Evolutionary conservation across 1,284 basidiomycete genomes (phyloP), one percentile per base, ranked within the genome.

Genomic region (Trichosporon ovoides): DNA sequence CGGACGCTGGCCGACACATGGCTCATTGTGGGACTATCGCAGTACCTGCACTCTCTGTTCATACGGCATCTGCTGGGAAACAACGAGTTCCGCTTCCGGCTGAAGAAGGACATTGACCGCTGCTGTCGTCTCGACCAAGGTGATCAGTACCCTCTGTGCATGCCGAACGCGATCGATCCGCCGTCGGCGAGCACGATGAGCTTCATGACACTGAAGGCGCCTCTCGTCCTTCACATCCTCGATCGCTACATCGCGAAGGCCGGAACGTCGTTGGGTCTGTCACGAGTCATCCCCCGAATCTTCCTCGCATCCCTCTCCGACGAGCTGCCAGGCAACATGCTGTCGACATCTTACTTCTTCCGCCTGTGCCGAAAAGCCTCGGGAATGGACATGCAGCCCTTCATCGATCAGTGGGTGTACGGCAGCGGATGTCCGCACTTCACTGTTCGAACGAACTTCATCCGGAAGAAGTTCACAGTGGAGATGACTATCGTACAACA

Each of bases 361-460:
- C 82, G 93, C 55, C 91, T 86, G 43, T 98, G 95, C 72, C 83
- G 93, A 63, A 98, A 96, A 75, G 88, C 96, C 50, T 93, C 91
- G 68, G 88, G 90, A 12, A 85, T 92, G 18, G 95, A 98, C 72
- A 83, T 92, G 36, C 83, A 89, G 57, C 83, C 84, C 24, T 99
- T 98, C 73, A 88, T 91, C 24, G 92, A 98, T 70, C 95, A 98
- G 75, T 98, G 96, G 96, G 91, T 99, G 64, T 96, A 94, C 71
- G 93, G 93, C 13, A 95, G 91, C 71, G 96, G 96, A 4, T 97
- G 93, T 72, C 96, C 96, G 0, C 84, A 87, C 10, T 94, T 98
- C 74, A 84, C 84, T 1, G 89, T 98, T 74, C 84, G 85, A 38
- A 92, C 95, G 2, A 87, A 87, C 46, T 98, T 98, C 79, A 97